Percentiles rank a stretch among this genome's conserved stretches.
These are phyloP conservation scores for Artemisia annua DNA, from an alignment of 129 eudicot genomes.

Conservation along the genomic window DNA sequence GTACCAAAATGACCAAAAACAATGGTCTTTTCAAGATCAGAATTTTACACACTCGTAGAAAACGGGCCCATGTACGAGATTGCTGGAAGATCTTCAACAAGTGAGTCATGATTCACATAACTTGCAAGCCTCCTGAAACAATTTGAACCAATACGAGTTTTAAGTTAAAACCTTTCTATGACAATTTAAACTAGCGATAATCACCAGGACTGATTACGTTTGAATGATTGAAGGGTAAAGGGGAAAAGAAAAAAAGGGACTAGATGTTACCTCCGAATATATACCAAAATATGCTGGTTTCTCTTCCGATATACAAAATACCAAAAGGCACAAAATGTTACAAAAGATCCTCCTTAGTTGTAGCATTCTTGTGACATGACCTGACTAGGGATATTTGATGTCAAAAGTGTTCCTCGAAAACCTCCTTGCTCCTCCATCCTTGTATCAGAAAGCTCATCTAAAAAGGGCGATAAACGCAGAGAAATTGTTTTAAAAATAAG, in stretches of 20 bases:
- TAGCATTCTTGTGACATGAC: conserved; percentile 54
- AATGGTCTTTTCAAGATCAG: conserved; percentile 16
- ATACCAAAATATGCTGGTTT: conserved; percentile 33
- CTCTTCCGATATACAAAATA: conserved; percentile 25
- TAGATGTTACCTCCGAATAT: conserved; percentile 27
- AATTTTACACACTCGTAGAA: conserved; percentile 29
- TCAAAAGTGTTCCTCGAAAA: conserved; percentile 83
- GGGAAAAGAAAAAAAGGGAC: neutral
- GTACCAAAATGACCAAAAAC: conserved; percentile 26
- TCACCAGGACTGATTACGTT: too few relatives aligned
- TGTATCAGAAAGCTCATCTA: conserved; percentile 89
- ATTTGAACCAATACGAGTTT: neutral
- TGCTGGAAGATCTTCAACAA: conserved; percentile 22
- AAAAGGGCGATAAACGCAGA: neutral
- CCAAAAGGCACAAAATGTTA: conserved; percentile 27
- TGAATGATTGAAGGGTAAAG: too few relatives aligned
- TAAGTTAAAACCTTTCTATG: neutral
- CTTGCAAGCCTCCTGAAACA: conserved; percentile 37
- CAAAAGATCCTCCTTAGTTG: conserved; percentile 31
- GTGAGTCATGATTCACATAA: conserved; percentile 29
- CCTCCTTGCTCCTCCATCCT: conserved; percentile 79
- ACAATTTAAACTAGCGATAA: too few relatives aligned
- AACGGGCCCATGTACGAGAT: conserved; percentile 21
- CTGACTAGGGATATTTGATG: conserved; percentile 61
- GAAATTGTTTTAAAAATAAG: neutral